Evolutionary conservation across 1,284 basidiomycete genomes (phyloP), one percentile per base, ranked within the genome.

Genomic region (Trichosporon coremiiforme): DNA sequence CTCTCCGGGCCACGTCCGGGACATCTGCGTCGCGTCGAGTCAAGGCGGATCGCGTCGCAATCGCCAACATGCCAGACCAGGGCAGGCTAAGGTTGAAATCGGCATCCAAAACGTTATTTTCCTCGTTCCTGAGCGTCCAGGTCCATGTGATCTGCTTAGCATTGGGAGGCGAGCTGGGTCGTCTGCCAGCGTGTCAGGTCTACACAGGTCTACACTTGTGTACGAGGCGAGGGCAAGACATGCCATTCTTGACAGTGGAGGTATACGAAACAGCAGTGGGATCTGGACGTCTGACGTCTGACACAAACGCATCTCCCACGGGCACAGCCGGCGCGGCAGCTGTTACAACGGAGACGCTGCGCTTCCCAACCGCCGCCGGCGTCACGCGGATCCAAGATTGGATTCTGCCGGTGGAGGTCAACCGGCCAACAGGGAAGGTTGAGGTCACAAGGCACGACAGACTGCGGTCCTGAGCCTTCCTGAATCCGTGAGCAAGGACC

Each of bases 91-190:
- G 57, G 57, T 60, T 60, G 57, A 33, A 60, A 33, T 60, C 57
- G 57, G 57, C 57, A 33, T 60, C 35, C 57, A 60, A 33, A 60
- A 31, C 29, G 12, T n/a, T 17, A 33, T 31, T 33, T n/a, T n/a
- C 17, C 29, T 33, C 8, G 57, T 60, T 60, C 57, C 57, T 60
- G 57, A 60, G 29, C 17, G 57, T n/a, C 31, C 57, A 15, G 15
- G 57, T 60, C 29, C 57, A 60, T 60, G 57, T 60, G 57, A 60
- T 33, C 33, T 60, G 57, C 57, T 60, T 60, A 15, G 57, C 57
- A 33, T 33, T 9, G 15, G 17, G 45, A 47, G 38, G 38, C 38
- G 38, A 41, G 38, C 6, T 12, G 38, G 38, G 38, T 10, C 38
- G 10, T 41, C 41, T 45, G 41, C 41, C 33, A 33, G 38, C 2